Evolutionary conservation across 441 rosid genomes (phyloP).

Genomic region (Gossypium trilobum): DNA sequence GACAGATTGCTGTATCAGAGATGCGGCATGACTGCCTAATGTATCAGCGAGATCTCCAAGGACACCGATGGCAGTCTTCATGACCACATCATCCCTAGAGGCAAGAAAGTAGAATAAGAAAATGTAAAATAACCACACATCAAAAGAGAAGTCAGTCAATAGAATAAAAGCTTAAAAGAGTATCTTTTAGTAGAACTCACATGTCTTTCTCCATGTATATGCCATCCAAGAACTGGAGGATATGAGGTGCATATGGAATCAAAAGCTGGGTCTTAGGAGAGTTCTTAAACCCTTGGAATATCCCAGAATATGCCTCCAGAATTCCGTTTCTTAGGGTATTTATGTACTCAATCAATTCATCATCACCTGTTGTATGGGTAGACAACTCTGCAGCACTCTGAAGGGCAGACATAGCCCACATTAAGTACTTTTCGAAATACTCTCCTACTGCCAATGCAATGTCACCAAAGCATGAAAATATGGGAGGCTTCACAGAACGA

Average conservation of each 20-base stretch:
- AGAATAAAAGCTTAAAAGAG: neutral
- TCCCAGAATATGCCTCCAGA: conserved; percentile 62
- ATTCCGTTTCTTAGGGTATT: conserved; percentile 67
- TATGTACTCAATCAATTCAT: conserved; percentile 59
- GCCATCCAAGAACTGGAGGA: neutral
- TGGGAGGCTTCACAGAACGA: conserved; percentile 67
- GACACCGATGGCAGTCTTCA: conserved; percentile 66
- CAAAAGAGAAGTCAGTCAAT: neutral
- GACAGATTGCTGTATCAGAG: conserved; percentile 59
- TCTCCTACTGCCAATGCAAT: conserved; percentile 60
- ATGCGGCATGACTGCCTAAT: conserved; percentile 44
- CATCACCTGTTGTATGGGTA: conserved; percentile 48
- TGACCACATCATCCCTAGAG: conserved; percentile 57
- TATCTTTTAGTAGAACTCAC: conserved; percentile 26
- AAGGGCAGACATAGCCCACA: conserved; percentile 63
- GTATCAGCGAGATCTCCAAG: conserved; percentile 70
- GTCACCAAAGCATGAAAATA: conserved; percentile 68
- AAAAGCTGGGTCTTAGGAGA: conserved; percentile 56
- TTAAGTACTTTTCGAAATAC: conserved; percentile 55
- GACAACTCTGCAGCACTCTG: conserved; percentile 67
- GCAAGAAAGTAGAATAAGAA: neutral
- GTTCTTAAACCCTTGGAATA: conserved; percentile 66
- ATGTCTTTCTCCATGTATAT: conserved; percentile 60
- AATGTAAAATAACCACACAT: neutral
- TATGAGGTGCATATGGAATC: conserved; percentile 24